These are phyloP conservation scores for Ophiostoma piceae DNA, from an alignment of 2,329 filamentous ascomycete species.

Conservation along the genomic window DNA sequence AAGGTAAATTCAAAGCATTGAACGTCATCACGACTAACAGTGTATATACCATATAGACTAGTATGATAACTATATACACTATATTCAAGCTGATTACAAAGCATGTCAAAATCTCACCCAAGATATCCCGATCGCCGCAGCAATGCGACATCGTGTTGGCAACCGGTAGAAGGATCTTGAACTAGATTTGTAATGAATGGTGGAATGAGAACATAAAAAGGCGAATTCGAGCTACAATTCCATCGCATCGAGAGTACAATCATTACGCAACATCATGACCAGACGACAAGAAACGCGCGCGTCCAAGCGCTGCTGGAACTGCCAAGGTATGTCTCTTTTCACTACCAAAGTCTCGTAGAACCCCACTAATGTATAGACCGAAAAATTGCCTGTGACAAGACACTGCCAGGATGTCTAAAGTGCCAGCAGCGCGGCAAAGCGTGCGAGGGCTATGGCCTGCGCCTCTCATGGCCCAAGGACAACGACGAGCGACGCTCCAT, in stretches of 20 bases:
- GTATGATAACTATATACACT: not conserved
- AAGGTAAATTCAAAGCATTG: not conserved
- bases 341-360: no score
- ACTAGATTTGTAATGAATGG: not conserved
- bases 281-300: slow-evolving; percentile 6
- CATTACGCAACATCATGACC: not conserved
- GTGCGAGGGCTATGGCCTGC: slow-evolving; percentile 25
- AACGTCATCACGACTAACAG: not conserved
- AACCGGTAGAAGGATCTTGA: not conserved
- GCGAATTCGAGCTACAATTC: not conserved
- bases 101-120: not conserved
- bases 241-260: not conserved
- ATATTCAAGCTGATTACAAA: not conserved
- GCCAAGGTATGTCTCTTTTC: slow-evolving; percentile 15
- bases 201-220: not conserved
- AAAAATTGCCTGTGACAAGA: slow-evolving; percentile 25
- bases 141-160: not conserved
- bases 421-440: slow-evolving; percentile 20
- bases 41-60: not conserved
- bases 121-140: not conserved
- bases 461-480: slow-evolving; percentile 25
- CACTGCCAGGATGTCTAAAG: slow-evolving; percentile 23
- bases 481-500: slow-evolving; percentile 7
- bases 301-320: slow-evolving; percentile 23
- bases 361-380: slow-evolving; percentile 18